phyloP scores from a whole-genome alignment of 352 stramenopile genomes.

The Globisporangium paroecandrum region DNA sequence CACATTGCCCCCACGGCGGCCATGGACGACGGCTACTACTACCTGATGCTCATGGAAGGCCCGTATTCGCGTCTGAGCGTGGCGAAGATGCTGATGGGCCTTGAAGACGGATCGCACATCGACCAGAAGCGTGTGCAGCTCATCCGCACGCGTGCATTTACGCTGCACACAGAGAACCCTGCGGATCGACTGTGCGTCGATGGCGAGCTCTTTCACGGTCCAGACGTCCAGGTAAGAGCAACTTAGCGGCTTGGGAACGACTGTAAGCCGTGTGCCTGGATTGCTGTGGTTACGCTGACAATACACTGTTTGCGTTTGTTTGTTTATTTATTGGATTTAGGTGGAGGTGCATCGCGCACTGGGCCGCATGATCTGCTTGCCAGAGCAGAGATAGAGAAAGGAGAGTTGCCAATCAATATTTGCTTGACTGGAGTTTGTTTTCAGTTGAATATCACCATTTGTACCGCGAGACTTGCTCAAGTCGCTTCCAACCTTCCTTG shows the following conservation, averaged over 20 bases:
- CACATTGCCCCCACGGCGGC: slow-evolving; percentile 24
- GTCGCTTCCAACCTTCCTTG: not conserved
- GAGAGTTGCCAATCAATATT: not conserved
- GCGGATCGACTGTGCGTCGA: slow-evolving; percentile 58
- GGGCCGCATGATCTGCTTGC: slow-evolving; percentile 38
- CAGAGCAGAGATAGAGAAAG: slow-evolving; percentile 10
- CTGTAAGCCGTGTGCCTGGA: not conserved
- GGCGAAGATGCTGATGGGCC: slow-evolving; percentile 41
- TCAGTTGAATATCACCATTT: not conserved
- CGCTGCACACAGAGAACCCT: slow-evolving; percentile 26
- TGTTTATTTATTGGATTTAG: not conserved
- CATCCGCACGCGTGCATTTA: slow-evolving; percentile 62
- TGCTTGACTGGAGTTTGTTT: not conserved
- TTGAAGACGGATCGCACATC: slow-evolving; percentile 53
- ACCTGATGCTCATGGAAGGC: slow-evolving; percentile 50
- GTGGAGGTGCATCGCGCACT: slow-evolving; percentile 43
- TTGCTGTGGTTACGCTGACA: not conserved
- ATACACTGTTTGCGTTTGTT: not conserved
- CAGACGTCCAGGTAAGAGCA: slow-evolving; percentile 30
- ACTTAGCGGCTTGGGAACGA: not conserved
- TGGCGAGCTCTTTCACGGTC: slow-evolving; percentile 51
- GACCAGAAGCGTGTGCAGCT: slow-evolving; percentile 37
- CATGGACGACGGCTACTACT: slow-evolving; percentile 52
- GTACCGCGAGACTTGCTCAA: not conserved
- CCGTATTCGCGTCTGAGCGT: slow-evolving; percentile 36